Base-by-base conservation (phyloP, 352 stramenopile species). In the Plasmopara muralis region DNA sequence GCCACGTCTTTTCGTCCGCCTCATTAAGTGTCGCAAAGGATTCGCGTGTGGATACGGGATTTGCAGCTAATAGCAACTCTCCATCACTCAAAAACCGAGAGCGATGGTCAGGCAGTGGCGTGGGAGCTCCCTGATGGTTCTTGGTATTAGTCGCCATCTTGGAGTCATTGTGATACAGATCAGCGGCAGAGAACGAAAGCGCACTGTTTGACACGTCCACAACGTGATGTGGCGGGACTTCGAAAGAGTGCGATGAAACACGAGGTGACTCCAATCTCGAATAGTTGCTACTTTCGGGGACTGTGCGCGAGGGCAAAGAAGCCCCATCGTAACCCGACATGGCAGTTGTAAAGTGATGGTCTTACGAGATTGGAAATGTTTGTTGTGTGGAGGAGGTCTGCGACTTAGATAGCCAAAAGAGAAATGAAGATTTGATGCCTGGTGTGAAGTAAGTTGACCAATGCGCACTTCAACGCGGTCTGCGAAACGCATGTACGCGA, bases 1-100 rank as follows among this genome's bases (percentile, higher is more conserved):
- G 66, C 74, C 74, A 83, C 1, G 72, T 43, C 56, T 83, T 83
- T n/a, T 70, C 46, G 50, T 85, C 75, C 14, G 53, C 55, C 33
- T 77, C 53, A 37, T 85, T 74, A 39, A 89, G 58, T 13, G 68
- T 80, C 9, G 60, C 63, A 52, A 89, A 79, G 39, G 75, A 86
- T 15, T 62, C 60, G 35, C 66, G 64, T 5, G 73, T 64, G 20
- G 71, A 62, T n/a, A 56, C 52, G 4, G 77, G 75, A 38, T 86
- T 68, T 10, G 77, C 70, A 2, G 67, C 73, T 6, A 86, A 60
- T 12, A 83, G 57, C 10, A 76, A 68, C 50, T 89, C 75, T 4
- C 60, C 46, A 48, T 87, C 74, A n/a, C 63, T 87, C 29, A 89
- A 58, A 56, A 86, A 86, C 0, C 78, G 78, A 5, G 60, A 64